Evolutionary conservation across 2,329 filamentous ascomycete genomes (phyloP).

Genomic region (Pleurostoma richardsiae): DNA sequence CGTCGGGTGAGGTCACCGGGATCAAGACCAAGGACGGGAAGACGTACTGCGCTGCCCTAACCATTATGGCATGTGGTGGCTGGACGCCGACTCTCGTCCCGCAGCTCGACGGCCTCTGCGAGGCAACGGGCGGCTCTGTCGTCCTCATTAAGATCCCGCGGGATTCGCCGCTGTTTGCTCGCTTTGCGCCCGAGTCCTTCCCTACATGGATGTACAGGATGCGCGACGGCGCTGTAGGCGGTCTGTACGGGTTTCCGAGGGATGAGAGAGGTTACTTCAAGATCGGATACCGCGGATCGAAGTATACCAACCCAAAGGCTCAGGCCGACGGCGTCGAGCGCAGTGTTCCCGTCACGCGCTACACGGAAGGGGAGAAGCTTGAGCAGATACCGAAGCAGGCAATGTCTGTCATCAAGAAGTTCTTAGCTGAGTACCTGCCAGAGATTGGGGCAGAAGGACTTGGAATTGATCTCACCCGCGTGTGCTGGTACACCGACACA

Average conservation of each 20-base stretch:
- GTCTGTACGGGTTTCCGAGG: conserved; percentile 20
- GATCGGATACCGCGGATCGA: conserved; percentile 21
- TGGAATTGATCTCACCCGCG: conserved; percentile 17
- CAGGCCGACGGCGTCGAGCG: conserved; percentile 26
- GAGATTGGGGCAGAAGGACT: conserved; percentile 18
- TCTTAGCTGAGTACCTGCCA: conserved; percentile 18
- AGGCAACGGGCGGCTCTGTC: conserved; percentile 42
- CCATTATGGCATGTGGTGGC: conserved; percentile 34
- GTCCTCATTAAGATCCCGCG: conserved; percentile 36
- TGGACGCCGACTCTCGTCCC: conserved; percentile 38
- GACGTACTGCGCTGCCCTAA: conserved; percentile 22
- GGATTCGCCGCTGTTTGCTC: conserved; percentile 25
- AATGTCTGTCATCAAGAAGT: background rate
- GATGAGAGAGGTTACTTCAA: conserved; percentile 17
- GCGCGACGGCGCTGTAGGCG: conserved; percentile 12
- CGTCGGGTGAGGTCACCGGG: conserved; percentile 21
- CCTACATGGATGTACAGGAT: conserved; percentile 12
- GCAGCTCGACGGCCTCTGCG: conserved; percentile 32
- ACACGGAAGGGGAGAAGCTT: conserved; percentile 15
- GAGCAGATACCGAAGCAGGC: conserved; percentile 10
- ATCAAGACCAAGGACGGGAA: conserved; percentile 30
- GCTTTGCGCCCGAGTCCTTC: conserved; percentile 35
- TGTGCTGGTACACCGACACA: conserved; percentile 29
- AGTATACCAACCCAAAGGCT: conserved; percentile 30
- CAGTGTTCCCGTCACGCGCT: conserved; percentile 33